Evolutionary conservation across 2,329 filamentous ascomycete genomes (phyloP).

Genomic region (Orbilia oligospora): DNA sequence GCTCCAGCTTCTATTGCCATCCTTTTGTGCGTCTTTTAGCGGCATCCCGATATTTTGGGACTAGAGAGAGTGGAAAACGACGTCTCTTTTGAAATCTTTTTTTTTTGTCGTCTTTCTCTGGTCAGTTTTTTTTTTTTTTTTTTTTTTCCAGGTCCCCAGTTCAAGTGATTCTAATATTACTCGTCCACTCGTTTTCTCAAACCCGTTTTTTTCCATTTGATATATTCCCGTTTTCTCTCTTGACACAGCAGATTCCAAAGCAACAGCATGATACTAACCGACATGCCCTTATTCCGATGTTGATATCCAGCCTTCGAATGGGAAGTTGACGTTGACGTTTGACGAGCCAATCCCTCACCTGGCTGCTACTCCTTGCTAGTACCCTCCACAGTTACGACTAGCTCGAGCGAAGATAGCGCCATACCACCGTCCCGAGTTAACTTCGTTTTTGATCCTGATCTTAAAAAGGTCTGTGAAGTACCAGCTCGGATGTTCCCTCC

Average conservation of each 20-base stretch:
- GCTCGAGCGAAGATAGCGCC: slow-evolving; percentile 42
- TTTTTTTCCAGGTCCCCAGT: slow-evolving; percentile 2
- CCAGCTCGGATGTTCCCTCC: slow-evolving; percentile 38
- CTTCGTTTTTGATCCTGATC: slow-evolving; percentile 18
- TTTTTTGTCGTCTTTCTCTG: slow-evolving; percentile 38
- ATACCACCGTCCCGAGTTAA: slow-evolving; percentile 42
- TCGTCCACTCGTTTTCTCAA: slow-evolving; percentile 39
- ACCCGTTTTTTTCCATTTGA: slow-evolving; percentile 19
- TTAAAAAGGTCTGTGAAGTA: slow-evolving; percentile 59
- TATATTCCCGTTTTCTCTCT: slow-evolving; percentile 17
- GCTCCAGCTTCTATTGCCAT: slow-evolving; percentile 49
- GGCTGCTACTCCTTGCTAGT: slow-evolving; percentile 20
- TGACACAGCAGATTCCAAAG: slow-evolving; percentile 28
- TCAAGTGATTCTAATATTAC: slow-evolving; percentile 19
- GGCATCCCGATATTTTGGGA: slow-evolving; percentile 57
- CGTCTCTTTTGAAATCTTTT: neutral
- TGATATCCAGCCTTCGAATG: slow-evolving; percentile 28
- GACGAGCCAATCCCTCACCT: slow-evolving; percentile 28
- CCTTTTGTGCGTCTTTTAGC: slow-evolving; percentile 60
- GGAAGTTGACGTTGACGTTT: slow-evolving; percentile 41
- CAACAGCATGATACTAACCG: slow-evolving; percentile 21
- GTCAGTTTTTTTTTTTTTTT: slow-evolving; percentile 38
- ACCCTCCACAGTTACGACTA: slow-evolving; percentile 32
- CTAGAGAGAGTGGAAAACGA: slow-evolving; percentile 24
- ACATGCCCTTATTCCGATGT: slow-evolving; percentile 29